A percentile compares a stretch with the other conserved stretches of the same genome.
Evolutionary conservation across 495 filamentous ascomycete species (phyloP).

Genomic region (Hamigera avellanea): DNA sequence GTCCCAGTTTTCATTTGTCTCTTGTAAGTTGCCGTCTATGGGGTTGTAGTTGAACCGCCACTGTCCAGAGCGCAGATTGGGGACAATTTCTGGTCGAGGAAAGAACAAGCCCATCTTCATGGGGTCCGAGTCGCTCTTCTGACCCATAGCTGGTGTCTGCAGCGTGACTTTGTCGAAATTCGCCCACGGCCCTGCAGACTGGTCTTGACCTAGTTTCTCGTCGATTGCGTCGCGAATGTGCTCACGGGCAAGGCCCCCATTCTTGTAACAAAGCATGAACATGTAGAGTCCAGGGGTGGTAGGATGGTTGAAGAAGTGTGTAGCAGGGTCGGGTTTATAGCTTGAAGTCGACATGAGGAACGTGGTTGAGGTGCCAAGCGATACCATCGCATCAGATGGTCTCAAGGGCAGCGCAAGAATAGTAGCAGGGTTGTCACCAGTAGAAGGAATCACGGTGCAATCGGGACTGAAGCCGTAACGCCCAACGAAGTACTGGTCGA

Average conservation of each 20-base stretch:
- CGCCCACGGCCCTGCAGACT: slow-evolving; percentile 49
- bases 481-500: slow-evolving; percentile 63
- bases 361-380: slow-evolving; percentile 87
- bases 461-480: slow-evolving; percentile 66
- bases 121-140: slow-evolving; percentile 35
- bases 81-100: slow-evolving; percentile 89
- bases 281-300: slow-evolving; percentile 74
- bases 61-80: slow-evolving; percentile 69
- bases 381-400: slow-evolving; percentile 83
- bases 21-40: slow-evolving; percentile 25
- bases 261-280: slow-evolving; percentile 99
- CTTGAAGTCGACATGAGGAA: slow-evolving; percentile 91
- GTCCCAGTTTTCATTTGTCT: slow-evolving; percentile 36
- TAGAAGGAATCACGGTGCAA: slow-evolving; percentile 74
- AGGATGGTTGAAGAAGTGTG: slow-evolving; percentile 85
- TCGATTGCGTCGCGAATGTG: slow-evolving; percentile 65
- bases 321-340: slow-evolving; percentile 77
- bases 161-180: slow-evolving; percentile 60
- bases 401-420: slow-evolving; percentile 83
- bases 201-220: slow-evolving; percentile 21
- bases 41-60: slow-evolving; percentile 68
- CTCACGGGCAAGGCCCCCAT: slow-evolving; percentile 87
- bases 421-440: slow-evolving; percentile 92
- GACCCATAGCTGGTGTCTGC: slow-evolving; percentile 55
- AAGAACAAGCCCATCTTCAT: slow-evolving; percentile 89